Percentiles rank a stretch among this genome's conserved stretches.
These are phyloP conservation scores for Volvariella volvacea DNA, from an alignment of 1,284 basidiomycete species.

Conservation along the genomic window DNA sequence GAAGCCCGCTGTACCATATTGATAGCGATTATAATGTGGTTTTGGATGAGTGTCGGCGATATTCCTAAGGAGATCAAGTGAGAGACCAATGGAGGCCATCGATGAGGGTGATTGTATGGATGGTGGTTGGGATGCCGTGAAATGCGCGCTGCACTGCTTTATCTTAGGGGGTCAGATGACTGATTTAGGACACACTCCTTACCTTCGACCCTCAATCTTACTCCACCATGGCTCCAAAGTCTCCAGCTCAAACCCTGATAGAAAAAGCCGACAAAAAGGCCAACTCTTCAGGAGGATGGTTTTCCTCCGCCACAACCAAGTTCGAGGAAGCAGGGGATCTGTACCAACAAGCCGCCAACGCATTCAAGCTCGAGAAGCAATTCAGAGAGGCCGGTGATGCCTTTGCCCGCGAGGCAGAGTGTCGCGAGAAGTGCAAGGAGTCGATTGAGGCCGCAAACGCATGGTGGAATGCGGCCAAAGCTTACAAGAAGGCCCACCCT, in stretches of 20 bases:
- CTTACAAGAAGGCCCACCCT: conserved; percentile 84
- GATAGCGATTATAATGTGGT: conserved; percentile 56
- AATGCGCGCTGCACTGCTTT: background rate
- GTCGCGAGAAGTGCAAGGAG: conserved; percentile 82
- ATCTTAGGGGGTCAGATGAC: conserved; percentile 10
- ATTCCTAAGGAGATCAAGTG: conserved; percentile 30
- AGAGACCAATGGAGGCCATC: conserved; percentile 6
- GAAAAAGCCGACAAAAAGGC: conserved; percentile 93
- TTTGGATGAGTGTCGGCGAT: conserved; percentile 57
- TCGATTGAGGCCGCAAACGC: conserved; percentile 91
- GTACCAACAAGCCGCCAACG: conserved; percentile 91
- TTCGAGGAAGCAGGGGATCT: conserved; percentile 93
- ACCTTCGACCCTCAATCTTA: conserved; percentile 1
- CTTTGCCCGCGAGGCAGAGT: conserved; percentile 86
- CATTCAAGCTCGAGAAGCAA: conserved; percentile 90
- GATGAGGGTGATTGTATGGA: conserved; percentile 1
- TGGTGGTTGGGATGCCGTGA: background rate
- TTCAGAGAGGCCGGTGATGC: conserved; percentile 90
- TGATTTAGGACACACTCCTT: background rate
- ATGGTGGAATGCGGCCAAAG: conserved; percentile 95
- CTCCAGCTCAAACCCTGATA: conserved; percentile 61
- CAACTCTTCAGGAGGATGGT: conserved; percentile 79
- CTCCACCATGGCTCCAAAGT: conserved; percentile 47
- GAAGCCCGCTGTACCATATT: conserved; percentile 96
- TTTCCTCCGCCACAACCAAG: conserved; percentile 73